These are phyloP conservation scores for Candida sanyaensis DNA, from an alignment of 1,139 yeast genomes.

Conservation along the genomic window DNA sequence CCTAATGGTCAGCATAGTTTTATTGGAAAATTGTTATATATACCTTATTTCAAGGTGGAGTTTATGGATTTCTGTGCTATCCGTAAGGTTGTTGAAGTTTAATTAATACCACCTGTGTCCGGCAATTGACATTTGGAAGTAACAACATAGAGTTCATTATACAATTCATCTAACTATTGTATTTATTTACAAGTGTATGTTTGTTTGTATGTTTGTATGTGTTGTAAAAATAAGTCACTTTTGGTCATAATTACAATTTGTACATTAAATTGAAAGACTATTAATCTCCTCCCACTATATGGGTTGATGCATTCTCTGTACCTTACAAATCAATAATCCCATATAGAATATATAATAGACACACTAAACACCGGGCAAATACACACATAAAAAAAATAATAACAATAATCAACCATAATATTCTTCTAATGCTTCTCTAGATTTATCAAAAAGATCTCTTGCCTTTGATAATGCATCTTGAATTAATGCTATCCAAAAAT, in stretches of 20 bases:
- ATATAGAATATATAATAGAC: too few species aligned
- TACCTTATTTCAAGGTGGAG: conserved; percentile 44
- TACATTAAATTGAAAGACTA: neutral
- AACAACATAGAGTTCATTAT: too few species aligned
- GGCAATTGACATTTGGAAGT: too few species aligned
- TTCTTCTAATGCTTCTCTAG: conserved; percentile 57
- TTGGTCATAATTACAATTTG: neutral
- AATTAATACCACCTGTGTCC: too few species aligned
- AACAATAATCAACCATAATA: conserved; percentile 40
- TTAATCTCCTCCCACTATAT: neutral
- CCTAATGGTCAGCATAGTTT: conserved; percentile 46
- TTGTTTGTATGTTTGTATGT: too few species aligned
- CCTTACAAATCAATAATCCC: too few species aligned
- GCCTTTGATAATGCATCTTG: conserved; percentile 61
- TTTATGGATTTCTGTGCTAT: conserved; percentile 49
- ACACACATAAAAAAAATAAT: neutral
- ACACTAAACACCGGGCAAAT: neutral
- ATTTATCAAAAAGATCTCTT: conserved; percentile 54
- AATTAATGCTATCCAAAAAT: conserved; percentile 52
- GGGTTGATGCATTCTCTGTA: too few species aligned
- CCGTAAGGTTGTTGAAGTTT: conserved; percentile 9
- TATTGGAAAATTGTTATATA: conserved; percentile 46
- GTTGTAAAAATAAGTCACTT: neutral
- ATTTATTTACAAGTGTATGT: too few species aligned
- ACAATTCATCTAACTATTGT: too few species aligned